Base-by-base conservation (phyloP, 306 rosid species). In the Vigna trinervia region DNA sequence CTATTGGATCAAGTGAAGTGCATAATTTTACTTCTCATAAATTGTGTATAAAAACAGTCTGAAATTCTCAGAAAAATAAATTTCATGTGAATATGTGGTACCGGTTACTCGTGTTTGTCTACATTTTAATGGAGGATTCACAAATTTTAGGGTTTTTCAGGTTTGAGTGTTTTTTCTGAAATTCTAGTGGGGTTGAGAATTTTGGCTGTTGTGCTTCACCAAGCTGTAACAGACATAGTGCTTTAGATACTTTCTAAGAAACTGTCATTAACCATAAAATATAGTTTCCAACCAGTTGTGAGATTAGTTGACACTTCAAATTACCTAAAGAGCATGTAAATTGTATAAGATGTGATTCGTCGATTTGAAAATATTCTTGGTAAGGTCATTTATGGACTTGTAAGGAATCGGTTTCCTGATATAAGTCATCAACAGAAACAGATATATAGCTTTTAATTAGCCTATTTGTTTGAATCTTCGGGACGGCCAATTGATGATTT, bases 11-110 rank as follows among this genome's bases (percentile, higher is more conserved):
- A 67, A 71, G 77, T 81, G 86, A 83, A 83, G 66, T 84, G 67
- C 73, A 76, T 85, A 66, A 72, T 60, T 52, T 67, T 78, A 74
- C 87, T 68, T 68, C 80, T 82, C 77, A 78, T 74, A 82, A 86
- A 75, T 84, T 89, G 86, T 89, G 83, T 86, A 84, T 71, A 85
- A 82, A 61, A 85, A 83, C 80, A 48, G 85, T 66, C 66, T 77
- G 50, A 77, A 75, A 61, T 82, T 72, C 65, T 57, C 81, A n/a
- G 83, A 80, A 73, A 67, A 76, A 76, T 75, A 73, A 75, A 41
- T 51, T 76, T 45, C 22, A 30, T 66, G 76, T 54, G 50, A 67
- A 41, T 41, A 28, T 66, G 69, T 43, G 53, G 63, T 74, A 12
- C 73, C 51, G 80, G 78, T 75, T 69, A 19, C 71, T 74, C 62